phyloP scores from a whole-genome alignment of 2,329 filamentous ascomycete species.

The Capronia epimyces region DNA sequence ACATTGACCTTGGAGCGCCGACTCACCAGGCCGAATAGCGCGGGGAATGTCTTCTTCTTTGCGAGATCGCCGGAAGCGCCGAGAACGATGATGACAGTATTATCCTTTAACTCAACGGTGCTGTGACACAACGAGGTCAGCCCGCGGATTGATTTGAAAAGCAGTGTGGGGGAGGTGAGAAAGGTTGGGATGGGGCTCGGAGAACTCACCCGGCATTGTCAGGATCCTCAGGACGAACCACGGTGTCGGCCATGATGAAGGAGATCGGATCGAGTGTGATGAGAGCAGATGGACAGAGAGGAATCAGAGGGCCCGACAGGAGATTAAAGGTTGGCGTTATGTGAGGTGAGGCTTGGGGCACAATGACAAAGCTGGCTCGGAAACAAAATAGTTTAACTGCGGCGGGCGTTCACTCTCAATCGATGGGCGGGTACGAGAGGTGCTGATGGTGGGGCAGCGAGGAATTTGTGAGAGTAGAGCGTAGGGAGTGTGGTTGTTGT shows the following conservation, averaged over 20 bases:
- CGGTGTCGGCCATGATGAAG: constrained; percentile 46
- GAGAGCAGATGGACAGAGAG: constrained; percentile 15
- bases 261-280: constrained; percentile 4
- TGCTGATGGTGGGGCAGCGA: constrained; percentile 2
- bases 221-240: constrained; percentile 47
- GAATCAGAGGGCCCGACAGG: constrained; percentile 4
- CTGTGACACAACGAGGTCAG: constrained; percentile 43
- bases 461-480: background rate
- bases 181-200: no score
- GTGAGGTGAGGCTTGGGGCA: background rate
- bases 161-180: constrained; percentile 10
- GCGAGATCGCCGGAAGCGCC: constrained; percentile 95
- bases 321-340: background rate
- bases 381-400: background rate
- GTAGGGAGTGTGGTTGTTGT: background rate
- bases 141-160: constrained; percentile 6
- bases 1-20: constrained; percentile 10
- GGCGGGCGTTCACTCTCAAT: constrained; percentile 4
- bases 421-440: background rate
- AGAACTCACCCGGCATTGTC: constrained; percentile 49
- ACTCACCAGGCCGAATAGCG: constrained; percentile 93
- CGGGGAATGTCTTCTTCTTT: constrained; percentile 99
- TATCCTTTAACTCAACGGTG: constrained; percentile 92
- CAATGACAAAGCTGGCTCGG: constrained; percentile 4
- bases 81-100: constrained; percentile 93